Base-by-base conservation (phyloP, 2,329 filamentous ascomycete species). In the Pseudonectria buxi region DNA sequence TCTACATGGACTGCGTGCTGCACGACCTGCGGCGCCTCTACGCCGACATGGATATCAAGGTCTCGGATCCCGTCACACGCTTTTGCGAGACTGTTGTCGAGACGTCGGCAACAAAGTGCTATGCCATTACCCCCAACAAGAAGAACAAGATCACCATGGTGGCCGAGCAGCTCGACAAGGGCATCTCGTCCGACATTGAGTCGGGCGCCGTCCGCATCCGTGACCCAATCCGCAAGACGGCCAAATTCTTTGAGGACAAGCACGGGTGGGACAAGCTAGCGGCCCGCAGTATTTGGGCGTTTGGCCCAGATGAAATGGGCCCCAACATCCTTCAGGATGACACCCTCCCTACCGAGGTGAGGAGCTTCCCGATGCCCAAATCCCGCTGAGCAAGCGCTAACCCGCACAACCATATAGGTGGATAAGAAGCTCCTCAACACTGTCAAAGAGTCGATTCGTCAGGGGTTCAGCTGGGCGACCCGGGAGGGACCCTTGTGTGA, bases 61-160 rank as follows among this genome's bases (percentile, higher is more conserved):
- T 98, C 32, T 98, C 92, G 1, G 92, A 98, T 57, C 92, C 92
- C 1, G 90, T 98, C 28, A 96, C 92, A 12, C 76, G 92, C 31
- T 98, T 98, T 71, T 95, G 88, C 63, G 92, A 98, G 65, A 98
- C 92, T 1, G 90, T 95, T 16, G 88, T 95, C 26, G 92, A 98
- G 61, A 94, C 92, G 48, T 95, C 88, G 13, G 89, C 89, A 14
- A 95, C 94, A 40, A 95, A 95, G 65, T 98, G 92, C 66, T 98
- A 95, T 59, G 90, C 92, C 14, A 80, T 95, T 50, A 96, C 92
- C 3, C 92, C 92, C 3, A 98, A 98, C 68, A 98, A 98, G 68
- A 95, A 95, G 70, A 98, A 98, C 69, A 95, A 94, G 62, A 84
- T 98, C 53, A 96, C 92, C 25, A 95, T 98, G 86, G 85, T 96